Evolutionary conservation across 768 basidiomycete species (phyloP).

Genomic region (Boletus insuetus): DNA sequence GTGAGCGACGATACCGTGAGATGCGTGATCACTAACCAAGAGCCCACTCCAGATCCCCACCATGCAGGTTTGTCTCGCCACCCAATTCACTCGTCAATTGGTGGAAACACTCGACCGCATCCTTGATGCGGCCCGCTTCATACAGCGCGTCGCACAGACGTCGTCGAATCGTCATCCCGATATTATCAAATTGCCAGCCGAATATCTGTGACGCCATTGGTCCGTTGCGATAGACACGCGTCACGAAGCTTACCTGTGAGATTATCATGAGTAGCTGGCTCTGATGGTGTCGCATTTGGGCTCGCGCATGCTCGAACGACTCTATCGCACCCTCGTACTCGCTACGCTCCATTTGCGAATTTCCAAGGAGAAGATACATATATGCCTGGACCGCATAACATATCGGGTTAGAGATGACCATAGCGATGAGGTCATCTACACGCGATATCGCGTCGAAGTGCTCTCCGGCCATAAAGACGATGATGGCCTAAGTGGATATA

Average conservation of each 20-base stretch:
- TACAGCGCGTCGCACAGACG: neutral
- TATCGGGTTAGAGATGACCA: neutral
- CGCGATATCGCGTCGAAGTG: neutral
- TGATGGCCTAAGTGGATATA: too few relatives aligned
- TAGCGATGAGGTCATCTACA: neutral
- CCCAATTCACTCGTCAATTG: too few relatives aligned
- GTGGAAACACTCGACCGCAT: neutral
- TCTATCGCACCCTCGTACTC: neutral
- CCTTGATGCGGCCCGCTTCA: neutral
- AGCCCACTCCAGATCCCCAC: too few relatives aligned
- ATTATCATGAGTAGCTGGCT: neutral
- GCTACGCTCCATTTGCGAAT: neutral
- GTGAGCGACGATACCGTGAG: too few relatives aligned
- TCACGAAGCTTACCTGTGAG: neutral
- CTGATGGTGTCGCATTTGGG: neutral
- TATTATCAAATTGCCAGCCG: neutral
- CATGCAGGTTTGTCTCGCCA: too few relatives aligned
- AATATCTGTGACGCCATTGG: neutral
- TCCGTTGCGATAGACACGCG: too few relatives aligned
- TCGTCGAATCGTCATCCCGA: neutral
- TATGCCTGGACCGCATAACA: neutral
- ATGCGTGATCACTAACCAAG: too few relatives aligned
- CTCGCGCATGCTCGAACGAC: neutral
- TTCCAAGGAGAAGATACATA: neutral
- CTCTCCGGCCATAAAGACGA: neutral